phyloP scores from a whole-genome alignment of 1,139 yeast genomes.

The Pneumocystis oryctolagi region DNA sequence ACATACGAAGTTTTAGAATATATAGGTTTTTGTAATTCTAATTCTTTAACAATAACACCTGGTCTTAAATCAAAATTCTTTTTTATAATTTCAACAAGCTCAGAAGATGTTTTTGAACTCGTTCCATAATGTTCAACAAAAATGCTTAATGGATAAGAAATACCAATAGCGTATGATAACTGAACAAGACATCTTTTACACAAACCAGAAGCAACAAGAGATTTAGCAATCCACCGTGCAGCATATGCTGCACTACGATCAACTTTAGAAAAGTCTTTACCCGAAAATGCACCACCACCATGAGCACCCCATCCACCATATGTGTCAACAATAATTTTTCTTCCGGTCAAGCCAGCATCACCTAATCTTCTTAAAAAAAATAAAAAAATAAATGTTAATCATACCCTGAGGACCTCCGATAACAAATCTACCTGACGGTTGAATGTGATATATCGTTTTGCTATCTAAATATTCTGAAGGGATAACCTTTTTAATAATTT shows the following conservation, averaged over 20 bases:
- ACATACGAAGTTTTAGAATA: constrained; percentile 61
- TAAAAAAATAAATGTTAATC: neutral
- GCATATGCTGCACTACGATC: constrained; percentile 99
- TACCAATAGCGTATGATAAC: constrained; percentile 99
- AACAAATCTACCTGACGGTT: constrained; percentile 98
- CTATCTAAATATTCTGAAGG: constrained; percentile 85
- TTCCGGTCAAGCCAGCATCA: constrained; percentile 99
- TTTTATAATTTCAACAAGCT: constrained; percentile 78
- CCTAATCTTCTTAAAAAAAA: constrained; percentile 29
- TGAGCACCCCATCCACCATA: constrained; percentile 99
- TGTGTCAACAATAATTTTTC: constrained; percentile 98
- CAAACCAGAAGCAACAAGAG: constrained; percentile 82
- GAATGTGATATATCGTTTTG: constrained; percentile 92
- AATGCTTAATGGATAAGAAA: constrained; percentile 96
- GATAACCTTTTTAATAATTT: constrained; percentile 80
- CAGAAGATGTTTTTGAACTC: constrained; percentile 71
- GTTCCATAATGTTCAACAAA: constrained; percentile 98
- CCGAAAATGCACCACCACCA: constrained; percentile 99
- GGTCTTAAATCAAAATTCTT: constrained; percentile 98
- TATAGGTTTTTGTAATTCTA: constrained; percentile 96
- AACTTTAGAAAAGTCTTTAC: constrained; percentile 98
- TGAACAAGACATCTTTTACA: constrained; percentile 97
- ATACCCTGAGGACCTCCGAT: constrained; percentile 90
- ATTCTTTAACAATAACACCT: constrained; percentile 93
- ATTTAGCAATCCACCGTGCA: constrained; percentile 99